Conservation (phyloP, 192 early-diverging fungal species). For the Podila verticillata region DNA sequence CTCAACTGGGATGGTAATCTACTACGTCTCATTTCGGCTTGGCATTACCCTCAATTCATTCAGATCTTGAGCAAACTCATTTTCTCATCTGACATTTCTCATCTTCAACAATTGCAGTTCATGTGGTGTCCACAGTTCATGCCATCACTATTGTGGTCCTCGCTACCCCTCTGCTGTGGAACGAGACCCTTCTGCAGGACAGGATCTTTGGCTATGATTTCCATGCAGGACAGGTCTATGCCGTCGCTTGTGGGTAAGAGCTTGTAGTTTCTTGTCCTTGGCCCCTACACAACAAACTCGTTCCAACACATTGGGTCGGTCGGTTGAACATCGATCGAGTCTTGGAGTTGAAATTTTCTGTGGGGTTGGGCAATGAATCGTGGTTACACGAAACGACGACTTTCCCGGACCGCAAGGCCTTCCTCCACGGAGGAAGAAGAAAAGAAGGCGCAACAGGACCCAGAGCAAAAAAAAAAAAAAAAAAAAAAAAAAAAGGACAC, state of each 20-base stretch:
- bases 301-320: no score
- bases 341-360: no score
- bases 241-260: slow-evolving; percentile 84
- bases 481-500: no score
- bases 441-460: no score
- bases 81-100: neutral
- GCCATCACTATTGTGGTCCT: slow-evolving; percentile 72
- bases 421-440: no score
- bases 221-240: slow-evolving; percentile 79
- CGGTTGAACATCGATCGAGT: no score
- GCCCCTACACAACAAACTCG: no score
- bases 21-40: neutral
- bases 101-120: slow-evolving; percentile 55
- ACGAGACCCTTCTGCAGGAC: slow-evolving; percentile 70
- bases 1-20: slow-evolving; percentile 57
- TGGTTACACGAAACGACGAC: no score
- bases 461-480: no score
- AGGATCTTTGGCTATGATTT: slow-evolving; percentile 77
- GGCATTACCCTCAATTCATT: no score
- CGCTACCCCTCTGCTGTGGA: slow-evolving; percentile 74
- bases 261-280: neutral
- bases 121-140: slow-evolving; percentile 84
- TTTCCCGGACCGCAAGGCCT: no score
- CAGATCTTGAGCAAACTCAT: neutral
- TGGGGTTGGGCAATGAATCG: no score